Base-by-base conservation (phyloP, 257 asterid species). In the Leptodermis oblonga region DNA sequence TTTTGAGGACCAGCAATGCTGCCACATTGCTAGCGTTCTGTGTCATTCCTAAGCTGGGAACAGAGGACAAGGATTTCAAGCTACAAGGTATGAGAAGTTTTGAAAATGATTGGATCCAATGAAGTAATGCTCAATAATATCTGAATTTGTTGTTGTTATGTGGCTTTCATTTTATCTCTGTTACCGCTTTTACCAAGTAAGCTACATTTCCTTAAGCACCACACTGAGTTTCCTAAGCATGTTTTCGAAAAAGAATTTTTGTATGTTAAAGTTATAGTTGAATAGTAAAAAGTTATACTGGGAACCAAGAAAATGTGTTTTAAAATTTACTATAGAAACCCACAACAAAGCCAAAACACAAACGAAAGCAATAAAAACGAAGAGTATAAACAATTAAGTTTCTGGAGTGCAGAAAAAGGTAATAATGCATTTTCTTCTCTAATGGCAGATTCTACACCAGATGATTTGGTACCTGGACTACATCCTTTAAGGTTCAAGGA, bases 401-500 rank as follows among this genome's bases (percentile, higher is more conserved):
- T 43, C 18, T 43, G 10, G 49, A 43, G 14, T 18, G 14, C 49
- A 48, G 53, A 15, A 7, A 48, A 5, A 18, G 22, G 3, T 14
- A 1, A 48, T 5, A 48, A 15, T 48, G 53, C 53, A 48, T n/a
- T n/a, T n/a, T n/a, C n/a, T n/a, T 15, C 53, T 48, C 18, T 48
- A 1, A 3, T 4, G n/a, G 53, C 70, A 71, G 76, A 62, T 26
- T 71, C 75, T 33, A 71, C 20, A 37, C 28, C 59, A 10, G 52
- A 62, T 22, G 56, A 71, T 43, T 52, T 64, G 61, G 49, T 62
- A n/a, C 75, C 70, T 10, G 75, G 41, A 30, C 62, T 72, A 7
- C 59, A 72, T 37, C 70, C 70, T 3, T 36, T 72, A 3, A 36
- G 76, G 54, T 63, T 31, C 61, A 51, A 51, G 34, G 76, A 72